phyloP scores from a whole-genome alignment of 169 alveolate species.

The Plasmodium billcollinsi region DNA sequence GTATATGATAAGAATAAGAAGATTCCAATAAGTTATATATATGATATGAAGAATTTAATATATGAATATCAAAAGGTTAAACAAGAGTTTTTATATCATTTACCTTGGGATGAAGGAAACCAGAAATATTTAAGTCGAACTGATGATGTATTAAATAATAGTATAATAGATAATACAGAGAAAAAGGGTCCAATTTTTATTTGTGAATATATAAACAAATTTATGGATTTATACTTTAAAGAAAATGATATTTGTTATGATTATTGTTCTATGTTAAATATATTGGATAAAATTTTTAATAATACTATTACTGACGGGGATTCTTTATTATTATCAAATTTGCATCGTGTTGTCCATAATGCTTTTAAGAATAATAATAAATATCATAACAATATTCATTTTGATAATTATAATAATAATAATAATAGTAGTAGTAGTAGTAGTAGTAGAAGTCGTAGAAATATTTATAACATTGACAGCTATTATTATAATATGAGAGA shows the following conservation, averaged over 20 bases:
- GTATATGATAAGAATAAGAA: conserved; percentile 40
- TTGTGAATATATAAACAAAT: conserved; percentile 67
- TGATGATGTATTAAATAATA: neutral
- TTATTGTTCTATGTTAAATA: conserved; percentile 64
- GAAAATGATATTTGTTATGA: conserved; percentile 66
- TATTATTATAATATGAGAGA: no score
- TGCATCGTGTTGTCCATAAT: conserved; percentile 36
- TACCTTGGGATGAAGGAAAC: conserved; percentile 25
- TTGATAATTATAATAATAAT: neutral
- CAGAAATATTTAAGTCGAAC: conserved; percentile 16
- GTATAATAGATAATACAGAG: neutral
- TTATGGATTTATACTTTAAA: conserved; percentile 64
- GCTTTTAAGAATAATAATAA: conserved; percentile 22
- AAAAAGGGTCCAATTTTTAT: conserved; percentile 23
- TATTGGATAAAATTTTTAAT: conserved; percentile 69
- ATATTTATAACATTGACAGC: no score
- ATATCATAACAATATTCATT: conserved; percentile 28
- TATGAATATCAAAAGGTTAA: conserved; percentile 55
- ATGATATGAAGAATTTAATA: conserved; percentile 46
- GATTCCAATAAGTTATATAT: conserved; percentile 56
- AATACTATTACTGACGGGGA: conserved; percentile 35
- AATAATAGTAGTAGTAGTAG: no score
- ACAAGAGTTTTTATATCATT: conserved; percentile 28
- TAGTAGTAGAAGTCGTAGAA: no score
- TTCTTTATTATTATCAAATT: conserved; percentile 37